Base-by-base conservation (phyloP, 2,329 filamentous ascomycete genomes). In the Pseudocercospora macadamiae region DNA sequence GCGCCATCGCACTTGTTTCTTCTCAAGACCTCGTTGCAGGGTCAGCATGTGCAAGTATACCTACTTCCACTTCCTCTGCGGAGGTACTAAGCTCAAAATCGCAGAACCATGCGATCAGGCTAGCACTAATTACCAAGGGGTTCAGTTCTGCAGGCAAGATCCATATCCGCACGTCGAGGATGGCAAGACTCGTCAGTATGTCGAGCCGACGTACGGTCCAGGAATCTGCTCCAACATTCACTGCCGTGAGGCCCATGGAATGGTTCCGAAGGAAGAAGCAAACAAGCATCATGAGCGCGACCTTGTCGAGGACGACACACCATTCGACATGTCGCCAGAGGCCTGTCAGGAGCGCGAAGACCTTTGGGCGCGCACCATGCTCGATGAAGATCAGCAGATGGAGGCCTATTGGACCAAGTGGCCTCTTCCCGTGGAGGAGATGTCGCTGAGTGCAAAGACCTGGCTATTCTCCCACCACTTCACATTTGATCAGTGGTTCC, bases 41-140 rank as follows among this genome's bases (percentile, higher is more conserved):
- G 39, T 45, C 39, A 45, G 23, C 3, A 63, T 63, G 62, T 63
- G 62, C 51, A 59, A 56, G 19, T 61, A 57, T 45, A 54, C 55
- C n/a, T 19, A 30, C 18, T 64, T 64, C 57, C 36, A 32, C 42
- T 63, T 59, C 37, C 45, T 62, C 37, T 63, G 62, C 53, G 39
- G 54, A 42, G 55, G 37, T 32, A 32, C 39, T 12, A 64, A 63
- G 55, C 44, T 60, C 57, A 64, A 63, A 28, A 57, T 64, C 37
- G 26, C 45, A 16, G 4, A 26, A 10, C 19, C 52, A 26, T 64
- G 62, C 55, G 9, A 39, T n/a, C 26, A 44, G 16, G 55, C 51
- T 21, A 21, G 23, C 34, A 54, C 32, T 3, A 55, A 64, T 30
- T 37, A 36, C 12, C 53, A 57, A 18, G 62, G 62, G 21, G 19